Evolutionary conservation across 176 grass and related monocot genomes (phyloP), one percentile per base, ranked within the genome.

Genomic region (Aegilops longissima): DNA sequence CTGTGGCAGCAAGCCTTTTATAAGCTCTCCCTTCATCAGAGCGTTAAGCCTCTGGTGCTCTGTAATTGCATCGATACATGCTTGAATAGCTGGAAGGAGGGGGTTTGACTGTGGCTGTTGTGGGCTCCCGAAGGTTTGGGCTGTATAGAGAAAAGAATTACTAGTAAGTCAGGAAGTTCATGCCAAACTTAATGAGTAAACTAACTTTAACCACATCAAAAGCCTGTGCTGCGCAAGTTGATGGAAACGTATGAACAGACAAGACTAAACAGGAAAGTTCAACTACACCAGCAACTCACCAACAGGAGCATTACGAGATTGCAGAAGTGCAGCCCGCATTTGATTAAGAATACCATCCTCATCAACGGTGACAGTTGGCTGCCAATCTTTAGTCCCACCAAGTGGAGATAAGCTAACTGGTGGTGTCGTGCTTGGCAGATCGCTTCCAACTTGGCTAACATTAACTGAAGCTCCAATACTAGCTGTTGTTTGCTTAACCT

Each of bases 21-120:
- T 92, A 63, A 96, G 83, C 61, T 98, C 96, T 87, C 96, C 96
- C 91, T 98, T 98, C 96, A 98, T 94, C 71, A 98, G 92, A 77
- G 90, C 80, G 83, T 91, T 96, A 61, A 98, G 90, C 82, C 93
- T 98, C 84, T 93, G 96, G 85, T 98, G 96, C 78, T 98, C 96
- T 18, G 96, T 98, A 80, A 98, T 92, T 84, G 93, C 93, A 86
- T 98, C 92, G 52, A 96, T 67, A 35, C 96, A 98, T 91, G 93
- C 78, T 84, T 98, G 96, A 82, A 94, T 91, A 82, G 88, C 73
- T 79, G 90, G 92, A 82, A 92, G 86, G 14, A 89, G 84, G 14
- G 90, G 92, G 27, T 89, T 96, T 42, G 21, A 71, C 72, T 90
- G 91, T 85, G 85, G 82, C 81, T 93, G 91, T 87, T 95, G 93